Evolutionary conservation across 2,329 filamentous ascomycete species (phyloP), one percentile per base, ranked within the genome.

Genomic region (Magnaporthiopsis rhizophila): DNA sequence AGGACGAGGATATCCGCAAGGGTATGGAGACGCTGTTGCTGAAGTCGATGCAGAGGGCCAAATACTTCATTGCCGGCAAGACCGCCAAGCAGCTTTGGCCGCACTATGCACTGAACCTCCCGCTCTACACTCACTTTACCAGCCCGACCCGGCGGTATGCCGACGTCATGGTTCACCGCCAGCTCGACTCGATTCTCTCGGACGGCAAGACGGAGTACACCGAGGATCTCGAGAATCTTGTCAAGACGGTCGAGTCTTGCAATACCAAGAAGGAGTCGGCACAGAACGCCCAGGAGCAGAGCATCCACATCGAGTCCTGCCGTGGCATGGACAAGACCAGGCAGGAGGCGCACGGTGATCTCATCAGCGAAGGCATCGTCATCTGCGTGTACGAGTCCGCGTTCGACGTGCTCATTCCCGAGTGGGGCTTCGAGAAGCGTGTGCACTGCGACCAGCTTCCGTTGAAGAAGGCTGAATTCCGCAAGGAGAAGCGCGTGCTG

Each of bases 221-320:
- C 5, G 95, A 99, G 69, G 95, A 99, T 67, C 77, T 95, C 66
- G 95, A 99, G 74, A 88, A 83, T 65, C 81, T 99, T 58, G 88
- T 88, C 71, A 99, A 98, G 86, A 96, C 90, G 62, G 90, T 93
- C 11, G 95, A 99, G 77, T 87, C 91, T 70, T 97, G 92, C 83
- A 99, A 99, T 81, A 97, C 91, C 74, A 99, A 98, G 87, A 99
- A 98, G 77, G 95, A 99, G 74, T 98, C 93, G 15, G 92, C 95
- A 1, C 94, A 97, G 79, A 95, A 92, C 72, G 95, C 95, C 18
- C 95, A 99, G 76, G 95, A 99, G 76, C 95, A 99, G 80, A 98
- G 95, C 76, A 92, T 99, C 62, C 95, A 99, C 78, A 97, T 99
- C 68, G 95, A 98, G 75, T 92, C 94, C 6, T 99, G 95, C 82